Evolutionary conservation across 768 basidiomycete species (phyloP), one percentile per base, ranked within the genome.

Genomic region (Lentinula aciculospora): DNA sequence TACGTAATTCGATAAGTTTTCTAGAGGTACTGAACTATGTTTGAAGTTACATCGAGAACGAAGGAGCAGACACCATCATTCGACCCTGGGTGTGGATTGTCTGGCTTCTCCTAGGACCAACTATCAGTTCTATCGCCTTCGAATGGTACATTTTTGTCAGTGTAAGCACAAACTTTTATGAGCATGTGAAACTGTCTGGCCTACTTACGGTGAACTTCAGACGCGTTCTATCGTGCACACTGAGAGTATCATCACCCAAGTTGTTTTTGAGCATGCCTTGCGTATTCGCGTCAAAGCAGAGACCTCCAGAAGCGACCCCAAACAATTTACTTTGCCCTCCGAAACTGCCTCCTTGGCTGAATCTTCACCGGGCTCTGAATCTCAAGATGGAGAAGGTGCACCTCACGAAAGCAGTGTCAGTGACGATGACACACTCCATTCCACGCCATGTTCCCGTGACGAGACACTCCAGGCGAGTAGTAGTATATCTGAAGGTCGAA

Each of bases 1-100:
- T 59, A 31, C 39, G 28, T 36, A 49, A n/a, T 15, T 42, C 12
- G 5, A 34, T 6, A 25, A 17, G n/a, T n/a, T 21, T 21, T 19
- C 29, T 3, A n/a, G 17, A 13, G 9, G 5, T 19, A 19, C 10
- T 42, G 19, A 25, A 28, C 32, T 45, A 21, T 21, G 7, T 67
- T 70, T 60, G 71, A 53, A 84, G 80, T 36, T 84, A 88, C 62
- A 69, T 91, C 17, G 86, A 89, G 8, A 83, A 81, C 2, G 64
- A 76, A 57, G 74, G 68, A 19, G 74, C 25, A 23, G 29, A 68
- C 21, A 74, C 83, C 0, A 63, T 68, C 8, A 67, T 85, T 29
- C 77, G 77, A 31, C 88, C 88, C 0, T 88, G 86, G 81, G 77
- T 89, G 5, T 90, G 88, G 86, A 78, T 89, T 13, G 29, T 69